Evolutionary conservation across 1,139 yeast species (phyloP), one percentile per base, ranked within the genome.

Genomic region (Lizanozyma gosingica): DNA sequence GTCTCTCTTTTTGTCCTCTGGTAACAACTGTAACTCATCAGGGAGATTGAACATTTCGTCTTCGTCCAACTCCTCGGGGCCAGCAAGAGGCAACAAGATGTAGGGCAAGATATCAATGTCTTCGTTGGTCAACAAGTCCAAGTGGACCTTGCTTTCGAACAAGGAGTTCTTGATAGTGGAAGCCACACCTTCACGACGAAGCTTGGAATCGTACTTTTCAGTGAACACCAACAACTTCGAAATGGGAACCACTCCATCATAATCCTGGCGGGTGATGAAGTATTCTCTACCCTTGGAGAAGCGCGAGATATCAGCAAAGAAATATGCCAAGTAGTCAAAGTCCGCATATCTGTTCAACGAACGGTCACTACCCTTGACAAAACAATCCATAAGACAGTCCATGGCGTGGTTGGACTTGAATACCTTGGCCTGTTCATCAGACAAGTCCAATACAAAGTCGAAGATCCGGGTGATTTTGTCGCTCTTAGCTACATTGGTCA

Each of bases 101-200:
- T 84, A 87, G 4, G 95, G 95, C 50, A 92, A 68, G 34, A 90
- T 55, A 52, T 90, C 86, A 44, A 87, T 78, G 15, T 72, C 67
- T 39, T 75, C 79, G 51, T 84, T 82, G 11, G 62, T 65, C 34
- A 87, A 60, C 38, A 92, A 65, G 34, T 59, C 60, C 52, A 65
- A 63, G 54, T 92, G 97, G 35, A 76, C 63, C 36, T 80, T 75
- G 2, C 86, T 70, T 55, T 90, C 96, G 55, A 92, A 92, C 40
- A 90, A 66, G 0, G 94, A 77, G 62, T 92, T 92, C 56, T 92
- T 92, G 50, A 92, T 84, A 3, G 96, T 85, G 2, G 95, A 83
- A 1, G 95, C 95, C 39, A 87, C 92, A 53, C 96, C 97, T 57
- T 83, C 90, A 59, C 97, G 76, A 65, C 97, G 79, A 33, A 79